A percentile compares a stretch with the other conserved stretches of the same genome.
phyloP scores from a whole-genome alignment of 116 monocot genomes.

The Posidonia oceanica region DNA sequence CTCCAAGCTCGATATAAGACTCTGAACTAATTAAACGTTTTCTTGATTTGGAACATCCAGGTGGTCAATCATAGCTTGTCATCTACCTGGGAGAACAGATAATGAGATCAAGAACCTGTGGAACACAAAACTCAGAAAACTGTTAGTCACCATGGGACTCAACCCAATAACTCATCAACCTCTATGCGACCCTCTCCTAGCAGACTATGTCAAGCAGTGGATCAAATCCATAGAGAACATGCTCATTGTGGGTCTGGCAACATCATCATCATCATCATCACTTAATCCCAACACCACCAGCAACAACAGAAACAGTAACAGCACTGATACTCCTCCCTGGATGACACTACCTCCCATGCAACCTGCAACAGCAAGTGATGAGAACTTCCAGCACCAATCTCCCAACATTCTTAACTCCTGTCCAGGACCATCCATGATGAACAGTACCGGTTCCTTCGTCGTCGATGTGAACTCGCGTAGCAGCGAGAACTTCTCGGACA shows the following conservation, averaged over 20 bases:
- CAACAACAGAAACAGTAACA: neutral
- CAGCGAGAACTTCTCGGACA: neutral
- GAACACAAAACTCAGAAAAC: slow-evolving; percentile 20
- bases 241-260: slow-evolving; percentile 7
- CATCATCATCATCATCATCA: neutral
- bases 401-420: neutral
- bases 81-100: slow-evolving; percentile 20
- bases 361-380: neutral
- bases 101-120: slow-evolving; percentile 25
- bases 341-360: neutral
- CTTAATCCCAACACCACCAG: neutral
- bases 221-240: slow-evolving; percentile 20
- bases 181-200: slow-evolving; percentile 13
- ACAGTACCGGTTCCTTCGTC: neutral
- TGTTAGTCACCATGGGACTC: slow-evolving; percentile 17
- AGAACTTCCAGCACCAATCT: neutral
- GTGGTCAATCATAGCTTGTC: slow-evolving; percentile 18
- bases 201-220: slow-evolving; percentile 20
- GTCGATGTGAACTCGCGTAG: neutral
- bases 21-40: too few relatives aligned
- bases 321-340: slow-evolving; percentile 1
- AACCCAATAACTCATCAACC: slow-evolving; percentile 21
- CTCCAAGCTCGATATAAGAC: too few relatives aligned
- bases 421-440: neutral
- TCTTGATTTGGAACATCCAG: neutral